These are phyloP conservation scores for Fomitopsis palustris DNA, from an alignment of 1,284 basidiomycete species.

Conservation along the genomic window DNA sequence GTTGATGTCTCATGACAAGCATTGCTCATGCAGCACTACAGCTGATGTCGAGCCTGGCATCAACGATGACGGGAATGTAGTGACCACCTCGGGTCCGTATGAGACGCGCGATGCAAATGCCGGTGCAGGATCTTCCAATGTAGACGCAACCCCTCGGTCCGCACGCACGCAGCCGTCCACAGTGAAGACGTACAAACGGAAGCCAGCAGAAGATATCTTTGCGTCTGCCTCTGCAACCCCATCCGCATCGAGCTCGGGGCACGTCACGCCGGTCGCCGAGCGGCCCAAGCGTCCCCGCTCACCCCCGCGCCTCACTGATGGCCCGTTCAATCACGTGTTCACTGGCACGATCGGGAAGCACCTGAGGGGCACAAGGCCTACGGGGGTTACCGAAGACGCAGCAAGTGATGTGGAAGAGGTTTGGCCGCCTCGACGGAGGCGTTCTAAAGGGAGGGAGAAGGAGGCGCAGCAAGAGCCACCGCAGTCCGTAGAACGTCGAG, in stretches of 20 bases:
- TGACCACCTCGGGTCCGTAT: not conserved
- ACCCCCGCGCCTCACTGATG: constrained; percentile 21
- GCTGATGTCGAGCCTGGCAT: not conserved
- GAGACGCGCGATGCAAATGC: not conserved
- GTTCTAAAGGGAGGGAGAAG: constrained; percentile 14
- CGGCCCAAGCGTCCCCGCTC: constrained; percentile 5
- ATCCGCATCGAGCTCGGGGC: not conserved
- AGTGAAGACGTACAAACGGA: not conserved
- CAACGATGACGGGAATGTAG: no score
- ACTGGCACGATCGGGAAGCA: constrained; percentile 15
- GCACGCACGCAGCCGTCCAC: not conserved
- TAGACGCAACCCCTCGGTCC: not conserved
- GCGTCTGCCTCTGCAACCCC: not conserved
- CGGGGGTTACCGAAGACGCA: constrained; percentile 9
- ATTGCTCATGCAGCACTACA: not conserved
- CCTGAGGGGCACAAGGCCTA: constrained; percentile 5
- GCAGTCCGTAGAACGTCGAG: not conserved
- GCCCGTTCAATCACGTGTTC: constrained; percentile 23
- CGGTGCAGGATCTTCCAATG: not conserved
- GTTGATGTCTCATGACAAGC: not conserved
- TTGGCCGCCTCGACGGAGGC: constrained; percentile 8
- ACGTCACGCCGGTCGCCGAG: not conserved
- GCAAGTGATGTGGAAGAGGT: constrained; percentile 2
- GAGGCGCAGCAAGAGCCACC: not conserved
- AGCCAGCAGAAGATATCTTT: constrained; percentile 2